These are phyloP conservation scores for Penicillium paxilli DNA, from an alignment of 495 filamentous ascomycete genomes.

Conservation along the genomic window DNA sequence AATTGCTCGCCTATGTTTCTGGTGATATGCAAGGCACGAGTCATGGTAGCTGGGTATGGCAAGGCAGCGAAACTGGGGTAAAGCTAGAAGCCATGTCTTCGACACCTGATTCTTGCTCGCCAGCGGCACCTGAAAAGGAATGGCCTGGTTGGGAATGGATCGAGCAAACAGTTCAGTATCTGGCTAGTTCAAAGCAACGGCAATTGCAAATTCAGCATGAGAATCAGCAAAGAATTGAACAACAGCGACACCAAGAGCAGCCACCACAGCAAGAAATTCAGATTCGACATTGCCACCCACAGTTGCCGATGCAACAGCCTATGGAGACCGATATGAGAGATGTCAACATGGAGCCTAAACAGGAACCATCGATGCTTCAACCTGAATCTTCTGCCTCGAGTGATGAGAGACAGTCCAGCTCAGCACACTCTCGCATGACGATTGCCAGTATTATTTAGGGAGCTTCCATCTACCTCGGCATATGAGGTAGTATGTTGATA, in stretches of 20 bases:
- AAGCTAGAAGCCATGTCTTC: constrained; percentile 34
- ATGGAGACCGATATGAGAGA: constrained; percentile 16
- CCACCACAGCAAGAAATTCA: background rate
- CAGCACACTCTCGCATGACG: constrained; percentile 62
- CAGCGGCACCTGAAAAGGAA: constrained; percentile 22
- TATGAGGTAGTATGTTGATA: no score
- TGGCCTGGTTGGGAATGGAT: constrained; percentile 58
- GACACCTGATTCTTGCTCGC: constrained; percentile 3
- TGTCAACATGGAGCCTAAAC: constrained; percentile 10
- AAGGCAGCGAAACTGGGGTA: constrained; percentile 57
- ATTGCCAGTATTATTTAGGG: constrained; percentile 73
- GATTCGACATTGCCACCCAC: background rate
- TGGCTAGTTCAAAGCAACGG: constrained; percentile 42
- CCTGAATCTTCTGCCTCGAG: constrained; percentile 39
- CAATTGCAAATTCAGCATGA: background rate
- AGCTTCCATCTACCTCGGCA: background rate
- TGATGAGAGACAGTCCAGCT: constrained; percentile 34
- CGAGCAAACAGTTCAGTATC: constrained; percentile 47
- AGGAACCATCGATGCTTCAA: constrained; percentile 31
- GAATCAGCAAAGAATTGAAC: constrained; percentile 11
- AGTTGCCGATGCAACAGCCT: background rate
- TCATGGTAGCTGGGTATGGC: constrained; percentile 87
- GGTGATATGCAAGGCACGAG: constrained; percentile 85
- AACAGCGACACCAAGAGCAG: background rate
- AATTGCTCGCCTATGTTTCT: constrained; percentile 84